Evolutionary conservation across 2,329 filamentous ascomycete genomes (phyloP).

Genomic region (Aspergillus tamarii): DNA sequence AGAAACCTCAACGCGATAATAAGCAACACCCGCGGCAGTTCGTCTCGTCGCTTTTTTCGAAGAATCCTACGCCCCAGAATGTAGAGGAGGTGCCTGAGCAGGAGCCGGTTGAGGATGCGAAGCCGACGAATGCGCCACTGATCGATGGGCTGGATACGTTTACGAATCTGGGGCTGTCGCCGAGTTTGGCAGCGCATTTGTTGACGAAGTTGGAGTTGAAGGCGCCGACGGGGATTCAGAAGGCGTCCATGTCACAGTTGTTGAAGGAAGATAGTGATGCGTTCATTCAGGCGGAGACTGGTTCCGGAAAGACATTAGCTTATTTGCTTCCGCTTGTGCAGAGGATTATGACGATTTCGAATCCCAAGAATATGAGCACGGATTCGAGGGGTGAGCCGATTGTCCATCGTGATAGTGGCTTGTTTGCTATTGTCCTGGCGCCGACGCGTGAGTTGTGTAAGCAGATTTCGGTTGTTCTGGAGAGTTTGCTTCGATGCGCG

Average conservation of each 20-base stretch:
- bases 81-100: conserved; percentile 42
- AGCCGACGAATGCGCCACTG: conserved; percentile 89
- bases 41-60: conserved; percentile 89
- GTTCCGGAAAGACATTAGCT: conserved; percentile 96
- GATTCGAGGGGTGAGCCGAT: conserved; percentile 49
- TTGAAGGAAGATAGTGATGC: conserved; percentile 82
- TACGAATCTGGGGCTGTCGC: conserved; percentile 79
- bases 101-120: conserved; percentile 45
- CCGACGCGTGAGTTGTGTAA: conserved; percentile 93
- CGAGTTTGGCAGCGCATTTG: conserved; percentile 78
- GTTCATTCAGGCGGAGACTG: conserved; percentile 95
- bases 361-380: conserved; percentile 30
- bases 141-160: conserved; percentile 84
- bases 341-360: conserved; percentile 75
- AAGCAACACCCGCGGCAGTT: conserved; percentile 61
- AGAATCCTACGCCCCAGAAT: conserved; percentile 76
- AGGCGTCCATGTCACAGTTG: conserved; percentile 80
- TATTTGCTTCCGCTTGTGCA: conserved; percentile 93
- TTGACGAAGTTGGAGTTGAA: conserved; percentile 84
- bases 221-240: conserved; percentile 92
- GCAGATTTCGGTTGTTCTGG: conserved; percentile 86
- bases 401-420: conserved; percentile 80
- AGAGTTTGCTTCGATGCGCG: conserved; percentile 81
- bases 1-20: conserved; percentile 24
- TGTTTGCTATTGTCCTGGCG: conserved; percentile 92